Evolutionary conservation across 225 moss, liverwort and hornwort species (phyloP), one percentile per base, ranked within the genome.

Genomic region (Physcomitrellopsis africana): DNA sequence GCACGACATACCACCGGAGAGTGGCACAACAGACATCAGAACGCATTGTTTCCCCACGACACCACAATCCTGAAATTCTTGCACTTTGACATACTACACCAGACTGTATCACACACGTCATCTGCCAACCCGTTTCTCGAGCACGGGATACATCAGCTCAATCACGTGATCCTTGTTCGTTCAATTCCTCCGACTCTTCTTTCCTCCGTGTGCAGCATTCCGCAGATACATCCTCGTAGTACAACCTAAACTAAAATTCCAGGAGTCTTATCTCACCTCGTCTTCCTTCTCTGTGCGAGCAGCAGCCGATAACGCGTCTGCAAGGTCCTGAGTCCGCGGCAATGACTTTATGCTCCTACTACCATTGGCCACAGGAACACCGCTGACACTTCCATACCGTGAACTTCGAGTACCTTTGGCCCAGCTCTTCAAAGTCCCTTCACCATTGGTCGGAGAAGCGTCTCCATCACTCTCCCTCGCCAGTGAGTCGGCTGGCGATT

Each of bases 321-420:
- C 76, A 37, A 91, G 84, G 67, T 91, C 93, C 69, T 89, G 88
- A 13, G 89, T 87, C 83, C 68, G 80, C 77, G 85, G 56, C 68
- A 72, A 77, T 73, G 84, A 76, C 84, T 82, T 70, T 71, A 53
- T 68, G 79, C 67, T 84, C 61, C 78, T 85, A 46, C 47, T 77
- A 67, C 72, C 77, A 22, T 82, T 82, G 42, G 59, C 65, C 51
- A 43, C 82, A 74, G 78, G 64, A 58, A 68, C 78, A 69, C 82
- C 82, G 54, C 65, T 78, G 4, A 82, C 73, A 72, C 82, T 81
- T 17, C 91, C 89, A 76, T 93, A 77, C 52, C 91, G 87, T 65
- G 91, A 90, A 72, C 91, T 93, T 27, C 93, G 89, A 60, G 89
- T 89, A 62, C 93, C 93, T 77, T 89, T 91, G 44, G 93, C 87